These are phyloP conservation scores for Aquilaria malaccensis DNA, from an alignment of 345 rosid species.

Conservation along the genomic window DNA sequence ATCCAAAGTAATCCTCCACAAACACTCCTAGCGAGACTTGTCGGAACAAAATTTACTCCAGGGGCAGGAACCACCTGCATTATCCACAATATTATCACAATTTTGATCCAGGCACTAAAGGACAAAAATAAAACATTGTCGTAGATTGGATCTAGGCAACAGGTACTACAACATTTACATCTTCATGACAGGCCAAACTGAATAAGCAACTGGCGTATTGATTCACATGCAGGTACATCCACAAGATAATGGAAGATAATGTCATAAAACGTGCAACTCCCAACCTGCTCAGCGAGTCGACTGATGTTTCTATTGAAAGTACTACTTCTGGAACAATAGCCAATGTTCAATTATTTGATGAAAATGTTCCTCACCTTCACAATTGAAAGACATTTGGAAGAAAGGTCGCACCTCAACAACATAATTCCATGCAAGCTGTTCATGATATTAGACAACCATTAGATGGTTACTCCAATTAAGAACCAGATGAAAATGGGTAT, in stretches of 20 bases:
- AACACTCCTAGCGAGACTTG: constrained; percentile 43
- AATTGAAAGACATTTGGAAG: constrained; percentile 43
- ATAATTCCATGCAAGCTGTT: constrained; percentile 73
- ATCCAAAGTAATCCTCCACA: constrained; percentile 53
- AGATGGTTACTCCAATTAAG: constrained; percentile 8
- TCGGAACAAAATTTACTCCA: constrained; percentile 70
- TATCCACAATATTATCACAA: too few species aligned
- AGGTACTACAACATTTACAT: not conserved
- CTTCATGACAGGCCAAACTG: too few species aligned
- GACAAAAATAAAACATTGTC: too few species aligned
- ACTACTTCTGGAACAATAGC: too few species aligned
- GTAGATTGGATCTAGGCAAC: not conserved
- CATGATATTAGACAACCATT: constrained; percentile 3
- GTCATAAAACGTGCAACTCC: too few species aligned
- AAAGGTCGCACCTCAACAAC: constrained; percentile 52
- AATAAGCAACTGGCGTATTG: too few species aligned
- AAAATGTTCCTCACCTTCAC: constrained; percentile 41
- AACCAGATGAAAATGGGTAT: not conserved
- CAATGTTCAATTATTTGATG: too few species aligned
- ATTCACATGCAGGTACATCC: not conserved
- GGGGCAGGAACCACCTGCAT: constrained; percentile 43
- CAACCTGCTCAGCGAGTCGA: too few species aligned
- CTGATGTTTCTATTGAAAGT: too few species aligned
- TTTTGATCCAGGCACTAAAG: too few species aligned
- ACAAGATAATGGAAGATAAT: too few species aligned